Conservation (phyloP, 495 filamentous ascomycete species). For the Aspergillus nidulans region DNA sequence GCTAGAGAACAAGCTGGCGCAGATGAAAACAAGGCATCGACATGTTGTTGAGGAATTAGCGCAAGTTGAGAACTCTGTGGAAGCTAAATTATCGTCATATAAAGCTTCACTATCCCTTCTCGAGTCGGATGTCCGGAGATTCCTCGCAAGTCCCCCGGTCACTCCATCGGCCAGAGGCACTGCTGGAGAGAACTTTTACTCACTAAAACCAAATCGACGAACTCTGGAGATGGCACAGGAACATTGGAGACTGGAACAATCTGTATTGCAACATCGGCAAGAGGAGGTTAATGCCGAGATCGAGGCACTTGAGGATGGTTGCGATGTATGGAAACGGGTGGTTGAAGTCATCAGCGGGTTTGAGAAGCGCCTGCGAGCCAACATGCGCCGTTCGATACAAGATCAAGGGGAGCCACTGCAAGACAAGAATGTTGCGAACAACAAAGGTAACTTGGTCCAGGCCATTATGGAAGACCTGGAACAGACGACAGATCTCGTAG, state of each 20-base stretch:
- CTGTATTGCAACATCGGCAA: conserved; percentile 52
- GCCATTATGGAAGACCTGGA: conserved; percentile 42
- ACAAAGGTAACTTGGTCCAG: conserved; percentile 22
- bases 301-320: conserved; percentile 77
- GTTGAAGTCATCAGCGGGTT: conserved; percentile 61
- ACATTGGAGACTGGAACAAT: conserved; percentile 66
- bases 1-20: conserved; percentile 60
- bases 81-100: conserved; percentile 58
- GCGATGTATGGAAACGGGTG: conserved; percentile 70
- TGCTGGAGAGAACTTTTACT: conserved; percentile 36
- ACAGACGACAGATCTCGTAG: conserved; percentile 35
- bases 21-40: conserved; percentile 60
- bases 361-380: conserved; percentile 56
- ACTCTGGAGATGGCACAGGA: conserved; percentile 75
- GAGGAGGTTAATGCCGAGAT: conserved; percentile 62
- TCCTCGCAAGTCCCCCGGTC: conserved; percentile 37
- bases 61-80: conserved; percentile 58
- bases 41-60: conserved; percentile 58
- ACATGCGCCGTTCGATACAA: conserved; percentile 46
- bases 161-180: conserved; percentile 37
- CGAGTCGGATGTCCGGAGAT: conserved; percentile 46
- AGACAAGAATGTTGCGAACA: conserved; percentile 11
- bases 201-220: conserved; percentile 61
- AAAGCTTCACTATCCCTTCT: conserved; percentile 51
- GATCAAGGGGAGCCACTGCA: conserved; percentile 18